Evolutionary conservation across 148 eudicot species (phyloP).

Genomic region (Persicaria tinctoria): DNA sequence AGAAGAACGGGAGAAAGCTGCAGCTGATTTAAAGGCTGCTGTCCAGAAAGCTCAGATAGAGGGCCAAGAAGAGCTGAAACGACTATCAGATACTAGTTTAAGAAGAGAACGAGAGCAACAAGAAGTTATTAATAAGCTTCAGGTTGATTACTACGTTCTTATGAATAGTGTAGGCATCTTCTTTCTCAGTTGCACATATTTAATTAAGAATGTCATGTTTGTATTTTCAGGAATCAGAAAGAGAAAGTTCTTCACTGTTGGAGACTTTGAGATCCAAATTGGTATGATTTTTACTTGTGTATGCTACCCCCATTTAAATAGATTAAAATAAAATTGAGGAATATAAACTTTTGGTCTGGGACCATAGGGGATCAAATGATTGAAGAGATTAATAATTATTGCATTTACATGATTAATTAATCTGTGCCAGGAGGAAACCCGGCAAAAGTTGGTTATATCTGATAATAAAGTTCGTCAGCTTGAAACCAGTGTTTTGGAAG

Average conservation of each 20-base stretch:
- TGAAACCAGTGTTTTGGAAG: constrained; percentile 58
- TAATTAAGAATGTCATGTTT: not conserved
- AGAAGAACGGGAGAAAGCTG: constrained; percentile 84
- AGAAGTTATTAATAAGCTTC: constrained; percentile 84
- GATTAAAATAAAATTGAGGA: not conserved
- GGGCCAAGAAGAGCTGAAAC: constrained; percentile 75
- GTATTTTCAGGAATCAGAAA: constrained; percentile 65
- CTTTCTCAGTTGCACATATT: not conserved
- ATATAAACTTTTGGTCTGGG: not conserved
- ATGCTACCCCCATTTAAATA: not conserved
- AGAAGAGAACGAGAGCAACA: constrained; percentile 79
- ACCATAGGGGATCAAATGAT: not conserved
- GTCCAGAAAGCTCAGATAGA: constrained; percentile 71
- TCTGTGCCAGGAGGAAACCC: constrained; percentile 66
- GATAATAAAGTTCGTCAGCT: constrained; percentile 83
- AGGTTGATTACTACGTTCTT: constrained; percentile 36
- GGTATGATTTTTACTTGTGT: constrained; percentile 37
- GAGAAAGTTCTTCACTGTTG: constrained; percentile 58
- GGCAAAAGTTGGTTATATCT: constrained; percentile 67
- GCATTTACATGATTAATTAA: not conserved
- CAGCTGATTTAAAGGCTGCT: constrained; percentile 49
- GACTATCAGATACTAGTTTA: constrained; percentile 51
- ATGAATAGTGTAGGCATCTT: constrained; percentile 2
- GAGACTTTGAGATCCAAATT: constrained; percentile 73
- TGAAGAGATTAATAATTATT: not conserved